Percentiles rank a stretch among this genome's conserved stretches.
Evolutionary conservation across 345 rosid genomes (phyloP).

Genomic region (Pelargonium nanum): DNA sequence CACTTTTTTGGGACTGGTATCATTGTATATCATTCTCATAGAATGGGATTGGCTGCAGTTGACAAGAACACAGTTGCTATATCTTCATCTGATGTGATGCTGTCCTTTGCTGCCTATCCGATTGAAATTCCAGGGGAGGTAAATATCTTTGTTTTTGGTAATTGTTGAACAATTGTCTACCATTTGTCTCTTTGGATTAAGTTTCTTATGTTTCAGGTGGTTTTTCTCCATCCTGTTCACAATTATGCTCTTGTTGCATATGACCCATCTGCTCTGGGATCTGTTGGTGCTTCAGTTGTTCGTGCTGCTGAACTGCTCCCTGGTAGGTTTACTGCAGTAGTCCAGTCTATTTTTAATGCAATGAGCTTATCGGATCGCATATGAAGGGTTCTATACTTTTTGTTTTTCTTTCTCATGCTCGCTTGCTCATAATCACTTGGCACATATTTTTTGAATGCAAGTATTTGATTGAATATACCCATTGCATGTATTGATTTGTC

Average conservation of each 20-base stretch:
- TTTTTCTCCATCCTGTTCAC: slow-evolving; percentile 94
- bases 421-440: no score
- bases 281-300: slow-evolving; percentile 59
- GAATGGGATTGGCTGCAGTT: slow-evolving; percentile 87
- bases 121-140: slow-evolving; percentile 98
- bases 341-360: neutral
- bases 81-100: slow-evolving; percentile 80
- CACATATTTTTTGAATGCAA: no score
- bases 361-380: neutral
- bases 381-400: neutral
- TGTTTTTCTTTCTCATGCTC: neutral
- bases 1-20: slow-evolving; percentile 85
- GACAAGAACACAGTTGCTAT: slow-evolving; percentile 85
- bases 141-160: slow-evolving; percentile 7
- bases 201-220: slow-evolving; percentile 46
- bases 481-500: neutral
- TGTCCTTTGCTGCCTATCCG: slow-evolving; percentile 93
- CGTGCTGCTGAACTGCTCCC: slow-evolving; percentile 84
- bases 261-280: slow-evolving; percentile 68
- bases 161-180: slow-evolving; percentile 1
- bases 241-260: slow-evolving; percentile 89
- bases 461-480: no score
- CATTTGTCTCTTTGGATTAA: slow-evolving; percentile 14
- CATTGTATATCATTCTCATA: slow-evolving; percentile 70
- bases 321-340: slow-evolving; percentile 33